A percentile compares a stretch with the other conserved stretches of the same genome.
Evolutionary conservation across 768 basidiomycete species (phyloP).

Genomic region (Podaxis sp.): DNA sequence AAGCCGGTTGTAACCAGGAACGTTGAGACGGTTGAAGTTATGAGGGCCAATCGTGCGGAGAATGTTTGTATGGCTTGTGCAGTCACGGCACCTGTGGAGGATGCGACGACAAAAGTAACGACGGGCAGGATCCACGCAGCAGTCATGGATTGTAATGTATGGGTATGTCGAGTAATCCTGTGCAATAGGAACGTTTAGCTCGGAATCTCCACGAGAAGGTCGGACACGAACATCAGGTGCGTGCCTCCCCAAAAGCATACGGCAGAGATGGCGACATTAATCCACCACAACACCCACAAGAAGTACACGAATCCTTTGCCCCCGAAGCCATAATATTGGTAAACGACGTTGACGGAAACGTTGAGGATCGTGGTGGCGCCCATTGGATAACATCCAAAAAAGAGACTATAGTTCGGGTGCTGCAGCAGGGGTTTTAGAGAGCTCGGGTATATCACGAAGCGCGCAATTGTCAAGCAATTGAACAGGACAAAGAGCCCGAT

Average conservation of each 20-base stretch:
- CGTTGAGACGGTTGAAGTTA: conserved; percentile 53
- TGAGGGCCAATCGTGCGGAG: conserved; percentile 46
- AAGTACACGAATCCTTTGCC: conserved; percentile 50
- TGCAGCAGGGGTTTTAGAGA: conserved; percentile 38
- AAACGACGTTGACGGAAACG: conserved; percentile 43
- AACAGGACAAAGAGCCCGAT: conserved; percentile 53
- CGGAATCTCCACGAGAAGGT: background rate
- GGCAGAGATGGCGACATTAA: conserved; percentile 54
- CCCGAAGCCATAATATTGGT: conserved; percentile 44
- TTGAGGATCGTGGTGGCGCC: conserved; percentile 58
- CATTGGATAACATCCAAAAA: conserved; percentile 54
- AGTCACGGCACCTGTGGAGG: conserved; percentile 64
- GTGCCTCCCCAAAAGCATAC: conserved; percentile 60
- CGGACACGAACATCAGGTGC: conserved; percentile 60
- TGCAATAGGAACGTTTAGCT: background rate
- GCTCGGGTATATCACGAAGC: conserved; percentile 54
- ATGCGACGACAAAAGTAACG: conserved; percentile 68
- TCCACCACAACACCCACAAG: conserved; percentile 71
- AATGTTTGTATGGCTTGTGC: conserved; percentile 45
- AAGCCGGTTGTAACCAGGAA: conserved; percentile 58
- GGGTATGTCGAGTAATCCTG: conserved; percentile 57
- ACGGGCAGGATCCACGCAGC: conserved; percentile 74
- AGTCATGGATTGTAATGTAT: conserved; percentile 55
- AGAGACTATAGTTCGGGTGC: conserved; percentile 45
- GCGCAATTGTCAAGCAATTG: conserved; percentile 38